Conservation (phyloP, 2,329 filamentous ascomycete genomes). For the Fusarium albosuccineum region DNA sequence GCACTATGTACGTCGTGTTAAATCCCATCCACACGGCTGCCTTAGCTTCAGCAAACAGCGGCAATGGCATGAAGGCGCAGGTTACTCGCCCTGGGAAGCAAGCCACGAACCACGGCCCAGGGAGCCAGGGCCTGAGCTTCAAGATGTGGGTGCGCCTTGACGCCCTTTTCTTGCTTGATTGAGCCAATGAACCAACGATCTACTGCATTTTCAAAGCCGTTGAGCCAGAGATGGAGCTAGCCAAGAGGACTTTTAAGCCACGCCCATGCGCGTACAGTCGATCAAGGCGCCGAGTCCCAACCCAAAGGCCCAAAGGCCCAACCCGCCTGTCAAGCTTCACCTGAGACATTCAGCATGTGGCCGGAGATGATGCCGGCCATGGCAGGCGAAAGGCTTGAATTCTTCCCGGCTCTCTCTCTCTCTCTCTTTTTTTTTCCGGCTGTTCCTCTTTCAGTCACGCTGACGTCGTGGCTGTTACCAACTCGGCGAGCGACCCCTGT, state of each 20-base stretch:
- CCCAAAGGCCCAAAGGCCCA: neutral
- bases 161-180: slow-evolving; percentile 28
- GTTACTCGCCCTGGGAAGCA: slow-evolving; percentile 25
- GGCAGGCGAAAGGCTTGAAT: slow-evolving; percentile 22
- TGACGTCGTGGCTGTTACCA: slow-evolving; percentile 22
- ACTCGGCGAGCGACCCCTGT: slow-evolving; percentile 19
- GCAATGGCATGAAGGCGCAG: slow-evolving; percentile 17
- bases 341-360: slow-evolving; percentile 38
- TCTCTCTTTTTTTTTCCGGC: neutral
- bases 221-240: slow-evolving; percentile 24
- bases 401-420: slow-evolving; percentile 1
- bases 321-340: slow-evolving; percentile 37
- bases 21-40: neutral
- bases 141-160: slow-evolving; percentile 28
- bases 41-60: slow-evolving; percentile 1
- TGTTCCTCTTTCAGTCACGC: slow-evolving; percentile 15
- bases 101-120: slow-evolving; percentile 31
- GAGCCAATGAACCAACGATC: slow-evolving; percentile 26
- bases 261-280: slow-evolving; percentile 26
- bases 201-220: slow-evolving; percentile 35
- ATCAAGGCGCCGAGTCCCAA: slow-evolving; percentile 34
- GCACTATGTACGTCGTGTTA: neutral
- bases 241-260: slow-evolving; percentile 37
- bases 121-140: slow-evolving; percentile 32
- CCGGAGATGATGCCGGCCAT: slow-evolving; percentile 31